Conservation (phyloP, 2,329 filamentous ascomycete species). For the Thyridium curvatum region DNA sequence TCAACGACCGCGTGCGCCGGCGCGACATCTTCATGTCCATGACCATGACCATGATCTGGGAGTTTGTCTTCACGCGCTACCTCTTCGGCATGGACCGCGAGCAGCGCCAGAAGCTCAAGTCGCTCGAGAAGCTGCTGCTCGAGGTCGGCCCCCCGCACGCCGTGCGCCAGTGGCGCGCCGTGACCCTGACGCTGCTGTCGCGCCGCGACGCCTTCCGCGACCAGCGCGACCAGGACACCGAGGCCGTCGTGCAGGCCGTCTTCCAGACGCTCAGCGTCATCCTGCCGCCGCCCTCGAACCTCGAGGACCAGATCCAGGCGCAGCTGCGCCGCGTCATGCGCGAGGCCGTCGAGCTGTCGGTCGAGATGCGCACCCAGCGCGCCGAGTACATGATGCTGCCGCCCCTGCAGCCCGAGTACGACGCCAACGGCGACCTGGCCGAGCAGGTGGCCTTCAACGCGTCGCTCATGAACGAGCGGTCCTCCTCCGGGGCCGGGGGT, state of each 20-base stretch:
- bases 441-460: conserved; percentile 90
- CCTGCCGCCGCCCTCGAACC: conserved; percentile 76
- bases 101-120: conserved; percentile 95
- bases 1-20: conserved; percentile 79
- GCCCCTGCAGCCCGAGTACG: conserved; percentile 89
- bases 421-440: conserved; percentile 82
- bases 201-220: conserved; percentile 72
- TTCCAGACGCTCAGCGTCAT: conserved; percentile 78
- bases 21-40: conserved; percentile 98
- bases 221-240: conserved; percentile 83
- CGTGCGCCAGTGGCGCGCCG: conserved; percentile 96
- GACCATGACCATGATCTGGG: conserved; percentile 99
- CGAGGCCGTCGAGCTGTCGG: conserved; percentile 80
- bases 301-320: conserved; percentile 73
- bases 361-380: conserved; percentile 95
- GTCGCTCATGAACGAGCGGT: conserved; percentile 89
- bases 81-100: conserved; percentile 98
- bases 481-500: conserved; percentile 56
- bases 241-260: conserved; percentile 90
- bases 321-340: conserved; percentile 83
- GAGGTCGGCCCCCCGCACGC: conserved; percentile 83
- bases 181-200: conserved; percentile 83
- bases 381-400: conserved; percentile 99
- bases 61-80: conserved; percentile 96
- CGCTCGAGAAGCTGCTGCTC: conserved; percentile 81